Evolutionary conservation across 2,329 filamentous ascomycete species (phyloP).

Genomic region (Diplodia mutila): DNA sequence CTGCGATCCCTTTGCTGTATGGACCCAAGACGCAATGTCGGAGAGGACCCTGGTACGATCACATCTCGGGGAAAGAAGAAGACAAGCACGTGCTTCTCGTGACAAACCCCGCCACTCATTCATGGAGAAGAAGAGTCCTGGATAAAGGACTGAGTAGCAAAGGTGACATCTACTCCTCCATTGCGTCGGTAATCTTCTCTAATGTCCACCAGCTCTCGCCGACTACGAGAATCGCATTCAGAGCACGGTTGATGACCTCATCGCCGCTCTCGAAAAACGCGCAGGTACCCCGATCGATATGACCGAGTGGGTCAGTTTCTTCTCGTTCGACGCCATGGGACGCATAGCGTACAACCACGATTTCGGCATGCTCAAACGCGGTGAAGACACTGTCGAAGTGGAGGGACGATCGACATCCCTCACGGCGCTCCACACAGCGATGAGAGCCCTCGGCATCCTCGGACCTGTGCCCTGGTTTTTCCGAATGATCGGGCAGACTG

Average conservation of each 20-base stretch:
- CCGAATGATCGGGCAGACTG: conserved; percentile 32
- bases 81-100: conserved; percentile 27
- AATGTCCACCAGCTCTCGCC: neutral
- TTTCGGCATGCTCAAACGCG: conserved; percentile 44
- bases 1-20: conserved; percentile 30
- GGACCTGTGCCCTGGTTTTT: conserved; percentile 45
- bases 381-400: conserved; percentile 34
- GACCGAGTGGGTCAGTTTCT: conserved; percentile 44
- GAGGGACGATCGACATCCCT: neutral
- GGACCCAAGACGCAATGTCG: conserved; percentile 43
- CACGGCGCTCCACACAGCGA: conserved; percentile 41
- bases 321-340: conserved; percentile 56
- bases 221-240: conserved; percentile 41
- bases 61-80: conserved; percentile 31
- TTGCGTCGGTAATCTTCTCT: neutral
- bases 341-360: conserved; percentile 49
- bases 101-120: conserved; percentile 34
- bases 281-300: conserved; percentile 32
- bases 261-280: conserved; percentile 35
- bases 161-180: neutral
- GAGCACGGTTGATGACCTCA: conserved; percentile 34
- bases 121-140: conserved; percentile 37
- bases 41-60: conserved; percentile 37
- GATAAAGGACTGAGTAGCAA: conserved; percentile 39
- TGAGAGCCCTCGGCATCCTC: conserved; percentile 40